Percentiles rank a stretch among this genome's conserved stretches.
phyloP scores from a whole-genome alignment of 164 flowering plant species.

The Euptelea pleiosperma region DNA sequence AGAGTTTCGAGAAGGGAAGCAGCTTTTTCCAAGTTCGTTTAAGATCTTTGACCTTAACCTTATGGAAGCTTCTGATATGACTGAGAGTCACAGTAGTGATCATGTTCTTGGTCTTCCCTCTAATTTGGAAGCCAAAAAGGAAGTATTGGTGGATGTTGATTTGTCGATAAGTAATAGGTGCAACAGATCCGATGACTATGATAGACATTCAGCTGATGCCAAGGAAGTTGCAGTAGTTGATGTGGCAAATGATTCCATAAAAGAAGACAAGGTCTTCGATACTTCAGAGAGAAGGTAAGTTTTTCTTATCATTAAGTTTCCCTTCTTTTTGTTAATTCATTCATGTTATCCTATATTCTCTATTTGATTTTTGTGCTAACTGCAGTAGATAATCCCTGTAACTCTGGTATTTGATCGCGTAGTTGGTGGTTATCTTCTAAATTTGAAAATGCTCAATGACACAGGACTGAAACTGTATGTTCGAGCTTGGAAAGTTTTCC shows the following conservation, averaged over 20 bases:
- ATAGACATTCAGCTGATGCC: constrained; percentile 27
- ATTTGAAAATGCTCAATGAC: constrained; percentile 8
- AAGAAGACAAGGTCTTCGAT: constrained; percentile 33
- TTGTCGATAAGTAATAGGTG: constrained; percentile 47
- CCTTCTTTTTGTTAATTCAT: background rate
- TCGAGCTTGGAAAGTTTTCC: constrained; percentile 49
- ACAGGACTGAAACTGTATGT: constrained; percentile 55
- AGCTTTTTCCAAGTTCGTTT: constrained; percentile 61
- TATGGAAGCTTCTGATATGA: constrained; percentile 54
- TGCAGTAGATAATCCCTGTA: too few relatives aligned
- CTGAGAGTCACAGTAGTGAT: constrained; percentile 43
- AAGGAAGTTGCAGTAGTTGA: constrained; percentile 68
- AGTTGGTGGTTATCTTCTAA: constrained; percentile 12
- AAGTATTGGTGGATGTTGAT: constrained; percentile 49
- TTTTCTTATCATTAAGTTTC: constrained; percentile 4
- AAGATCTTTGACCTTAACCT: constrained; percentile 91
- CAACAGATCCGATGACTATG: constrained; percentile 30
- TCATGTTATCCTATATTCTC: too few relatives aligned
- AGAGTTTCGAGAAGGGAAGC: constrained; percentile 59
- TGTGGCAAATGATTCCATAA: constrained; percentile 50
- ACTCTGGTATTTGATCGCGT: constrained; percentile 2
- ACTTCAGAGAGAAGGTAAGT: constrained; percentile 24
- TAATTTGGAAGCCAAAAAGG: constrained; percentile 31
- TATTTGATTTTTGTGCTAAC: too few relatives aligned
- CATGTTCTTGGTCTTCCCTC: constrained; percentile 34